Base-by-base conservation (phyloP, 495 filamentous ascomycete genomes). In the Pseudotulostoma volvatum region DNA sequence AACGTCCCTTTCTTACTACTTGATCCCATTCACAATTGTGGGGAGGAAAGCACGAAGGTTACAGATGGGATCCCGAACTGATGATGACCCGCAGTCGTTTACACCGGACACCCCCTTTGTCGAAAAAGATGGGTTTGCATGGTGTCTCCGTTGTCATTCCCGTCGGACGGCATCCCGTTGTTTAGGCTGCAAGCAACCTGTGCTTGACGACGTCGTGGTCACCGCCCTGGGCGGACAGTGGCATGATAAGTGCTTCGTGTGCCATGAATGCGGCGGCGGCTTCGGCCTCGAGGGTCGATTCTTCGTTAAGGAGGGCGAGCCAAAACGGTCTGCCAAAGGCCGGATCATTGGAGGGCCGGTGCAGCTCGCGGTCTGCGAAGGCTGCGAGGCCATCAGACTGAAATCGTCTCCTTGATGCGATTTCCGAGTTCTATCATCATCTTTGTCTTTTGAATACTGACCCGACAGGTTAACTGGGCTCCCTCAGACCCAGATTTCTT, bases 51-150 rank as follows among this genome's bases (percentile, higher is more conserved):
- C n/a, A 31, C 25, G 25, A 4, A 23, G 17, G 49, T 9, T 32
- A 51, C 7, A 42, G 44, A 7, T 38, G 15, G 13, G 7, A 31
- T n/a, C 41, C 33, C 43, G 41, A 28, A 47, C 43, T 33, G 36
- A 37, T 9, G 15, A 40, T 7, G 23, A 46, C 35, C 44, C 33
- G 38, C 41, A 73, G 60, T 85, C 87, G 13, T 95, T 95, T 55
- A 79, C 79, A 52, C 64, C 68, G 11, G 64, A 71, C 30, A 87
- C 76, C 37, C 85, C 86, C 34, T 90, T 93, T 54, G 90, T 99
- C 16, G 92, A 99, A 56, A 93, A 92, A 56, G 88, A 96, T 46
- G 88, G 88, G n/a, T 96, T 92, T 61, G 90, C 90, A 21, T 99
- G 92, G 92, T 99, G 90, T 56, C 72, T 96, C 11, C 66, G 67